Percentiles rank a stretch among this genome's conserved stretches.
Evolutionary conservation across 2,329 filamentous ascomycete genomes (phyloP).

Genomic region (Kalmusia sp.): DNA sequence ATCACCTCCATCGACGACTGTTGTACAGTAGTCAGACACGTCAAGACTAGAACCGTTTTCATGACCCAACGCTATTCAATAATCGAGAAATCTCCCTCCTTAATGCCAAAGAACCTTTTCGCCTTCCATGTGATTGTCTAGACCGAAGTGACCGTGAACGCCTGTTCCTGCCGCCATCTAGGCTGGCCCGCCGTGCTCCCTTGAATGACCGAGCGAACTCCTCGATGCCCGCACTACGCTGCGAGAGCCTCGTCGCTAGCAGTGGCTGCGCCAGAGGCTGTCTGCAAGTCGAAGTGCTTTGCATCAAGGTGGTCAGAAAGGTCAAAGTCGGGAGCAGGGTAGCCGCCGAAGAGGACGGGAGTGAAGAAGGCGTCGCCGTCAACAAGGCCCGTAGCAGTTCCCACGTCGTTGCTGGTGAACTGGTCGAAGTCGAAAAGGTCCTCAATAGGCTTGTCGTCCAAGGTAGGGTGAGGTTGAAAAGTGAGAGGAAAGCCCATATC

Average conservation of each 20-base stretch:
- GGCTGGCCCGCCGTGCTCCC: slow-evolving; percentile 29
- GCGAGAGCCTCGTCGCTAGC: slow-evolving; percentile 58
- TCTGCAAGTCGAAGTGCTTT: slow-evolving; percentile 52
- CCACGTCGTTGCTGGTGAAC: slow-evolving; percentile 36
- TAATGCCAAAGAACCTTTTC: slow-evolving; percentile 31
- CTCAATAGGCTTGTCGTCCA: slow-evolving; percentile 48
- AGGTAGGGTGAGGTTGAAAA: slow-evolving; percentile 46
- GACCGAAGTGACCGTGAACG: slow-evolving; percentile 36
- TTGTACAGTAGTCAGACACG: slow-evolving; percentile 16
- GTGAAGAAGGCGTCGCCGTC: slow-evolving; percentile 46
- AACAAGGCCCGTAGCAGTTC: slow-evolving; percentile 38
- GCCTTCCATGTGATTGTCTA: slow-evolving; percentile 27
- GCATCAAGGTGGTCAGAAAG: slow-evolving; percentile 48
- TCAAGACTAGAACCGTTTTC: slow-evolving; percentile 15
- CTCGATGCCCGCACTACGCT: slow-evolving; percentile 47
- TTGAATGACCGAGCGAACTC: slow-evolving; percentile 31
- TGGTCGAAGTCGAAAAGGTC: slow-evolving; percentile 50
- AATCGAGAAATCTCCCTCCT: slow-evolving; percentile 20
- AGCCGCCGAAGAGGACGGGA: slow-evolving; percentile 36
- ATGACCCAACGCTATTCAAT: slow-evolving; percentile 34
- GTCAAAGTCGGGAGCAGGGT: slow-evolving; percentile 26
- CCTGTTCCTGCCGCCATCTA: slow-evolving; percentile 31
- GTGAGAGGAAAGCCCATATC: slow-evolving; percentile 45
- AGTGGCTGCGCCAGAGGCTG: slow-evolving; percentile 55
- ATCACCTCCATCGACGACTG: slow-evolving; percentile 8